Evolutionary conservation across 805 yeast genomes (phyloP), one percentile per base, ranked within the genome.

Genomic region (Candida odintsovae): DNA sequence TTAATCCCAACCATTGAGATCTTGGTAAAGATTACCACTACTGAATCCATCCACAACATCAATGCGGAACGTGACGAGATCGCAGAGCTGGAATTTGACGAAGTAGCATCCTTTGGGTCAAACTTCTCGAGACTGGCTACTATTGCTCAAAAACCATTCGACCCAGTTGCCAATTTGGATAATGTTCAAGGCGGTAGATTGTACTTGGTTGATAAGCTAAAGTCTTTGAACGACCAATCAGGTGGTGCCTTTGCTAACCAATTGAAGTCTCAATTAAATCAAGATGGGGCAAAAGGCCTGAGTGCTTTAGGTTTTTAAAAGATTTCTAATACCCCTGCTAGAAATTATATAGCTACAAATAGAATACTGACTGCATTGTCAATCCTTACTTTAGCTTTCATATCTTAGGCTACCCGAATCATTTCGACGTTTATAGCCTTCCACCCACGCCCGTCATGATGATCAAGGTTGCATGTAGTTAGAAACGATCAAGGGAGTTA

Each of bases 41-140:
- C 69, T 6, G 68, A 68, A 41, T 65, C 76, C 37, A 66, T 71
- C 40, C 66, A 63, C 11, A 50, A 53, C 19, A 50, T 54, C 22
- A 64, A 65, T 40, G 48, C 64, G 36, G 70, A 64, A 18, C 55
- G 57, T n/a, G 69, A 72, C 37, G 70, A 65, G 42, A 51, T 70
- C 40, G 72, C 66, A 2, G 69, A 66, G 4, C 63, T 69, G 37
- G 84, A 83, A 53, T 56, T 76, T 26, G 90, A 85, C 44, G 96
- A 90, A 50, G 75, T 83, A 42, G 67, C 90, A 0, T 72, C 94
- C 2, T 94, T 90, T 66, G 98, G 98, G 2, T 83, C 97, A 0
- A 80, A 83, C 44, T 94, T 79, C 65, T 86, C 95, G 44, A 82
- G 77, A 58, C 71, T 94, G 49, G 79, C 76, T 1, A 76, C 86